Percentiles rank a stretch among this genome's conserved stretches.
These are phyloP conservation scores for Rhizopogon sp. DNA, from an alignment of 768 basidiomycete genomes.

Conservation along the genomic window DNA sequence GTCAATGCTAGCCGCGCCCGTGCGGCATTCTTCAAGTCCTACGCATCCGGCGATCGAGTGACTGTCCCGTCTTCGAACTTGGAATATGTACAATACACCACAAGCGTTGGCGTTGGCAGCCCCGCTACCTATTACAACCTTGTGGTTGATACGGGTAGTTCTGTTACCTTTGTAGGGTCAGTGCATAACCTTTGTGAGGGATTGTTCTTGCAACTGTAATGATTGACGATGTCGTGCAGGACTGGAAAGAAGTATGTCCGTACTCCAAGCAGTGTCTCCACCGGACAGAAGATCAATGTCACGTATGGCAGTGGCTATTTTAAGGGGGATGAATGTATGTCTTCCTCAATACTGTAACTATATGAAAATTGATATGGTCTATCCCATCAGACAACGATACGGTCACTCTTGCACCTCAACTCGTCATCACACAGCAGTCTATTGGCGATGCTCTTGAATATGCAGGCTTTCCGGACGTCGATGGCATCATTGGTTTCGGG, in stretches of 20 bases:
- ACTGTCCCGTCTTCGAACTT: conserved; percentile 12
- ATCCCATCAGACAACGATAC: conserved; percentile 17
- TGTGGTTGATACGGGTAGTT: conserved; percentile 27
- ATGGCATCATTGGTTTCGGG: conserved; percentile 24
- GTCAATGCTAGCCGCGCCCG: conserved; percentile 15
- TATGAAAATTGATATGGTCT: background rate
- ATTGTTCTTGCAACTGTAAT: background rate
- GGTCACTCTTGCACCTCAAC: conserved; percentile 16
- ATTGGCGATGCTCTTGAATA: conserved; percentile 20
- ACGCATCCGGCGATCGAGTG: conserved; percentile 1
- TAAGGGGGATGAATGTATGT: conserved; percentile 31
- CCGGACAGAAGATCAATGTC: conserved; percentile 13
- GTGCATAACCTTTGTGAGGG: background rate
- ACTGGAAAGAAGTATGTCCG: conserved; percentile 14
- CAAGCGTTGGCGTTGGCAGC: conserved; percentile 19
- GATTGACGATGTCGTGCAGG: conserved; percentile 6
- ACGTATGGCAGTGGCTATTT: conserved; percentile 11
- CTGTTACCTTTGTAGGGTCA: conserved; percentile 26
- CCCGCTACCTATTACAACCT: conserved; percentile 24
- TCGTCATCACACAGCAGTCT: conserved; percentile 23
- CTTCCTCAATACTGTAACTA: background rate
- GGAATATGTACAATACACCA: conserved; percentile 13
- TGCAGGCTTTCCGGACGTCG: conserved; percentile 13
- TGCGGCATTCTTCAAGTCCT: conserved; percentile 6
- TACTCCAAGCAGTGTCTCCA: conserved; percentile 19